Base-by-base conservation (phyloP, 2,329 filamentous ascomycete species). In the Aspergillus piperis region DNA sequence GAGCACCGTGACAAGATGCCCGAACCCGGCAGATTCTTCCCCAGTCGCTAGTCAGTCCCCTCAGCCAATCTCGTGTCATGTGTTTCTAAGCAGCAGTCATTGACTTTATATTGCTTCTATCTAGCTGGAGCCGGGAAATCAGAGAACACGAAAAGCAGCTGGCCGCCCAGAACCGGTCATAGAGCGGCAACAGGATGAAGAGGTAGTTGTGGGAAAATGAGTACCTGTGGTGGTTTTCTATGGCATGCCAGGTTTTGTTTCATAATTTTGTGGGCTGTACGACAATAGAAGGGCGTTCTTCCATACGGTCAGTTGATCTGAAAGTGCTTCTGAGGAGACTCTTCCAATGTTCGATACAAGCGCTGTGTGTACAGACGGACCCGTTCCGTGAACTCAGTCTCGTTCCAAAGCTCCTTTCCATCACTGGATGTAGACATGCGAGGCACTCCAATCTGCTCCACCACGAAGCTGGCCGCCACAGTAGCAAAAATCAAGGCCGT, bases 361-460 rank as follows among this genome's bases (percentile, higher is more conserved):
- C 74, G 70, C 68, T 77, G 70, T 69, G 73, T 77, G 74, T 79
- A 79, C 70, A 77, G 73, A 68, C 73, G 75, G 71, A 79, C 71
- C 60, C 77, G 74, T 74, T 78, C 75, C 69, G 71, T 73, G 69
- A 78, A 79, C 72, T 72, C 71, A 74, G 71, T 71, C 64, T 72
- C 75, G 68, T 81, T 81, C 79, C 79, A 81, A 64, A 71, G 65
- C 62, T 80, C 77, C 54, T 69, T 68, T 41, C 71, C 76, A 57
- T 71, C 66, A 5, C 63, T 67, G 60, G 69, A 57, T 44, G 59
- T 63, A 52, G 72, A 71, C 21, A 78, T 68, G 19, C 60, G 63
- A 17, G 94, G 94, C 74, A 96, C 86, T 0, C 95, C 94, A 55
- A 96, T 88, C 75, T 99, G 95, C 77, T 99, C 93, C 69, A 99